Conservation (phyloP, 2,329 filamentous ascomycete genomes). For the Chrysoporthe puriensis region DNA sequence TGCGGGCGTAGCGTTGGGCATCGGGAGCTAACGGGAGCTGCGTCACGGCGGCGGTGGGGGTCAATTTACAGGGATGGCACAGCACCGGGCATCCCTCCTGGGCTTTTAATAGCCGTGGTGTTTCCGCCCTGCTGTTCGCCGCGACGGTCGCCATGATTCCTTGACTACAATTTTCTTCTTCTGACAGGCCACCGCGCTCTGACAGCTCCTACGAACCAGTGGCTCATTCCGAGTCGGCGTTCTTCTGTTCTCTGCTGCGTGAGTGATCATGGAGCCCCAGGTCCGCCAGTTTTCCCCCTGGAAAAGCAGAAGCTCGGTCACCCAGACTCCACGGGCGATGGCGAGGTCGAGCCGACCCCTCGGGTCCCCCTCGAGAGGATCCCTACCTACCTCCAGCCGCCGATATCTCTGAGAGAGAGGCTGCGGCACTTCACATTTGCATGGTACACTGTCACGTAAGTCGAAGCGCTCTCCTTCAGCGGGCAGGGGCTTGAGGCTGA, state of each 20-base stretch:
- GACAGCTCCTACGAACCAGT: not conserved
- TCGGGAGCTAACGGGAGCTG: slow-evolving; percentile 16
- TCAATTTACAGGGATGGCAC: not conserved
- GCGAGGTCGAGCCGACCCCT: slow-evolving; percentile 7
- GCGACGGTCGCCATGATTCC: not conserved
- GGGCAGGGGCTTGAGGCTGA: not conserved
- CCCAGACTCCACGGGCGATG: slow-evolving; percentile 8
- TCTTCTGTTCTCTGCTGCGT: not conserved
- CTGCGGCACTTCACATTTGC: slow-evolving; percentile 41
- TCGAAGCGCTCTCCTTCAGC: not conserved
- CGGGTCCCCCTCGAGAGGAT: slow-evolving; percentile 33
- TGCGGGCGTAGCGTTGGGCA: not conserved
- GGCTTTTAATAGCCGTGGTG: not conserved
- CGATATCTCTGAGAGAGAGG: slow-evolving; percentile 35
- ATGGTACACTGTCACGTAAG: slow-evolving; percentile 40
- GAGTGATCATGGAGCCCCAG: slow-evolving; percentile 18
- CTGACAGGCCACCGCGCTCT: not conserved
- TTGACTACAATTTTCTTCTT: not conserved
- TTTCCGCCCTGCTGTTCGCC: not conserved
- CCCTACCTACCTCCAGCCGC: slow-evolving; percentile 38
- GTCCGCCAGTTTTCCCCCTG: slow-evolving; percentile 19
- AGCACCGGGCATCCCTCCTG: not conserved
- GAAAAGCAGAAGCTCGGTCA: slow-evolving; percentile 18
- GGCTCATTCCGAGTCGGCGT: not conserved
- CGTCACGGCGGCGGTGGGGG: slow-evolving; percentile 7